Base-by-base conservation (phyloP, 345 rosid genomes). In the Alliaria petiolata region DNA sequence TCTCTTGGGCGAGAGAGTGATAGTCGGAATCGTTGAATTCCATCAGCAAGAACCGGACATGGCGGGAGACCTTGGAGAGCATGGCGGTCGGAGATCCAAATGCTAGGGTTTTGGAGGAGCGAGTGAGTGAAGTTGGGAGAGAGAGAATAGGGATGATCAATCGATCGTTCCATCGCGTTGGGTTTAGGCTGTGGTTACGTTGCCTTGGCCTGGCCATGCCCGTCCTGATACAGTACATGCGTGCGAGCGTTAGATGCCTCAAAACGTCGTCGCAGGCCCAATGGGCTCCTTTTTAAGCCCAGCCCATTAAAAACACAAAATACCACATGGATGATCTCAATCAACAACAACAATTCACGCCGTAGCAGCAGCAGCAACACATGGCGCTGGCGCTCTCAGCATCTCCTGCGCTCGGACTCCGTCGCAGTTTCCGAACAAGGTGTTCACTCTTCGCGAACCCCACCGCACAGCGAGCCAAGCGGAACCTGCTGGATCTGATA, bases 401-500 rank as follows among this genome's bases (percentile, higher is more conserved):
- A 22, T 22, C 62, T 45, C 56, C 56, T 31, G 60, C 58, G 19
- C 19, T 54, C 56, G 30, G 39, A 10, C 20, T 43, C 62, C 55
- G 38, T 3, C 68, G 54, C 49, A 35, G 8, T 61, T 13, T 52
- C 28, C 77, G 70, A 59, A 65, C 72, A 45, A 47, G 45, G 22
- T 83, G 89, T 54, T 86, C 82, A 17, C 68, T 81, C 59, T 20
- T 77, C n/a, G n/a, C n/a, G n/a, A n/a, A n/a, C n/a, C n/a, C n/a
- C 30, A 12, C 85, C 74, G 72, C 84, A 2, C 80, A 63, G 47
- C 78, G 78, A 52, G 90, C 93, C 71, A 88, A 84, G 65, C 80
- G 63, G 26, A 75, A 79, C 38, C 91, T 92, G 38, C 89, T 90
- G 59, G 69, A 62, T 57, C 95, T 90, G 75, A 87, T 92, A 61